Percentiles rank a stretch among this genome's conserved stretches.
Conservation (phyloP, 768 basidiomycete species). For the Lactifluus piperatus region DNA sequence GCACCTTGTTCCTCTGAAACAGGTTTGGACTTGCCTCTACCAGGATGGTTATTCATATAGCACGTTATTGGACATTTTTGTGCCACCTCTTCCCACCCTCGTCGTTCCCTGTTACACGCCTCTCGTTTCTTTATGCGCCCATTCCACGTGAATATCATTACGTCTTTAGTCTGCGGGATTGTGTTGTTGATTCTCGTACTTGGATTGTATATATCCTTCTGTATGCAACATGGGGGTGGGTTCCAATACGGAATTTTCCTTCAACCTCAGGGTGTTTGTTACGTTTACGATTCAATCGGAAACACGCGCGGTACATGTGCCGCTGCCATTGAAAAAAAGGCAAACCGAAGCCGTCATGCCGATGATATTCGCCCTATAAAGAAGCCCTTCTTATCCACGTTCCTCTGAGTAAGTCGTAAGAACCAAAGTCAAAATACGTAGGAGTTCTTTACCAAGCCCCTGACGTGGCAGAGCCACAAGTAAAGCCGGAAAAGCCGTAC, state of each 20-base stretch:
- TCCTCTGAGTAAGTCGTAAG: constrained; percentile 16
- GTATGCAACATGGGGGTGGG: neutral
- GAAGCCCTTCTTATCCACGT: constrained; percentile 23
- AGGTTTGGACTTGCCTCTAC: neutral
- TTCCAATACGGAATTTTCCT: neutral
- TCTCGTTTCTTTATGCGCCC: neutral
- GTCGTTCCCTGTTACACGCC: neutral
- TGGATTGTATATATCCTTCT: neutral
- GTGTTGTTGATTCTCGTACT: neutral
- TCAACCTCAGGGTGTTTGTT: neutral
- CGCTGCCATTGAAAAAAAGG: neutral
- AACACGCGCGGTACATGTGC: neutral
- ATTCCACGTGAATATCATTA: constrained; percentile 2
- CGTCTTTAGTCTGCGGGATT: constrained; percentile 6
- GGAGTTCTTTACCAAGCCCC: constrained; percentile 21
- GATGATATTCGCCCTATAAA: constrained; percentile 18
- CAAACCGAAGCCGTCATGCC: neutral
- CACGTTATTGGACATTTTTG: neutral
- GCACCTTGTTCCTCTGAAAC: constrained; percentile 7
- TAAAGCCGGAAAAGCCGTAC: constrained; percentile 26
- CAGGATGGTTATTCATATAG: neutral
- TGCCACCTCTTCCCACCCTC: neutral
- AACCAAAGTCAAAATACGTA: neutral
- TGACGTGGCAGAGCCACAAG: constrained; percentile 24
- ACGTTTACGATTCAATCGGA: neutral